Evolutionary conservation across 352 stramenopile species (phyloP).

Genomic region (Globisporangium lucens): DNA sequence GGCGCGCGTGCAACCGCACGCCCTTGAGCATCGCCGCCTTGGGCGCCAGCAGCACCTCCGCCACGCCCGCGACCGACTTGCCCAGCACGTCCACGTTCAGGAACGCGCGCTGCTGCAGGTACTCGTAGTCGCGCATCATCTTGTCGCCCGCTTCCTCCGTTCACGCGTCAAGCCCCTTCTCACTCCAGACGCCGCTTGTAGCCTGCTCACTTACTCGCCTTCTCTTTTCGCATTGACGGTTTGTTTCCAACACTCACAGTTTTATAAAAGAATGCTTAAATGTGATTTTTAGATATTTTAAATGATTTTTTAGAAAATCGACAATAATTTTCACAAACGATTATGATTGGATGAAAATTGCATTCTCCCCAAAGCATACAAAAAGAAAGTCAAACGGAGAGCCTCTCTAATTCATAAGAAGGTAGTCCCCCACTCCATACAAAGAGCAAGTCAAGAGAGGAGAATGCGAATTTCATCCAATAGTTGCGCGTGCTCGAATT

Average conservation of each 20-base stretch:
- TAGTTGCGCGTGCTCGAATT: too few species aligned
- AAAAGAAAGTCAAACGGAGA: neutral
- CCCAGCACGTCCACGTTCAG: conserved; percentile 76
- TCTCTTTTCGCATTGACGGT: neutral
- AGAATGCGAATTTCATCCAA: too few species aligned
- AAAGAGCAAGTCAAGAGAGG: too few species aligned
- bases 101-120: conserved; percentile 79
- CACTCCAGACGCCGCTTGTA: neutral
- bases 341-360: too few species aligned
- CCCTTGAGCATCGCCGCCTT: conserved; percentile 47
- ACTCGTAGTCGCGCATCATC: conserved; percentile 86
- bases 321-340: too few species aligned
- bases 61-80: conserved; percentile 51
- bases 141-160: neutral
- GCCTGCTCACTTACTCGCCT: neutral
- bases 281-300: too few species aligned
- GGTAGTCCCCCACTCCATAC: too few species aligned
- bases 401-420: too few species aligned
- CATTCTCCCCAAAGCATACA: neutral
- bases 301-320: too few species aligned
- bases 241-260: too few species aligned
- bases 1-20: conserved; percentile 71
- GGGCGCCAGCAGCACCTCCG: conserved; percentile 70
- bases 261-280: too few species aligned
- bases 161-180: neutral